Percentiles rank a stretch among this genome's conserved stretches.
Conservation (phyloP, 257 asterid species). For the Jaltomata sinuosa region DNA sequence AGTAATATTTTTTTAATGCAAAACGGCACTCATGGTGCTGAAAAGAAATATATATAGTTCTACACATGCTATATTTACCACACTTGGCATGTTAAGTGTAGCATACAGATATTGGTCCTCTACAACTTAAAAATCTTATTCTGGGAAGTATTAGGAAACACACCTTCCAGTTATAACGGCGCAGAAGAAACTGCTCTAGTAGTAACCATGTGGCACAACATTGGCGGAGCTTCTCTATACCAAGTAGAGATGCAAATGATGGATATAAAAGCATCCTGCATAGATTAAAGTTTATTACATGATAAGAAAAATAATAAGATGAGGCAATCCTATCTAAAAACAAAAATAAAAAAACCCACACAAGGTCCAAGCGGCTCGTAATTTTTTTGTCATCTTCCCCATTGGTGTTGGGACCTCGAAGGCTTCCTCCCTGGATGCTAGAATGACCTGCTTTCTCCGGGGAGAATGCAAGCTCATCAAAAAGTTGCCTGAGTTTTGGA, state of each 20-base stretch:
- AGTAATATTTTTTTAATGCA: background rate
- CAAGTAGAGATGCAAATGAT: constrained; percentile 82
- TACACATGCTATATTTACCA: background rate
- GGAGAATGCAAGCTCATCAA: constrained; percentile 84
- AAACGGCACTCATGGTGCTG: constrained; percentile 3
- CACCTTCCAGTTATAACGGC: constrained; percentile 88
- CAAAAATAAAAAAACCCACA: constrained; percentile 39
- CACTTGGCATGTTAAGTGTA: background rate
- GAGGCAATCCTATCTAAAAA: background rate
- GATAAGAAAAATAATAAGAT: background rate
- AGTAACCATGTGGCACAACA: constrained; percentile 92
- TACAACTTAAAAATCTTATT: background rate
- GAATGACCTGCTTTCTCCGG: constrained; percentile 36
- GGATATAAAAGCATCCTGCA: constrained; percentile 84
- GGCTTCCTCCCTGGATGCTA: constrained; percentile 26
- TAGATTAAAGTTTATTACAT: constrained; percentile 4
- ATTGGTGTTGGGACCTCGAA: constrained; percentile 26
- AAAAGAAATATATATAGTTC: background rate
- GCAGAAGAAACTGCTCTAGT: constrained; percentile 88
- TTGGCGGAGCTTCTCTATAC: constrained; percentile 95
- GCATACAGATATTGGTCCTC: background rate
- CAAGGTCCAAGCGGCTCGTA: constrained; percentile 69
- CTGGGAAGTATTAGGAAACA: constrained; percentile 1
- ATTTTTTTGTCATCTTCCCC: constrained; percentile 35
- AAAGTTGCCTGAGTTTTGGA: constrained; percentile 72